A percentile compares a stretch with the other conserved stretches of the same genome.
Evolutionary conservation across 2,329 filamentous ascomycete genomes (phyloP).

Genomic region (Fusarium oxysporum): DNA sequence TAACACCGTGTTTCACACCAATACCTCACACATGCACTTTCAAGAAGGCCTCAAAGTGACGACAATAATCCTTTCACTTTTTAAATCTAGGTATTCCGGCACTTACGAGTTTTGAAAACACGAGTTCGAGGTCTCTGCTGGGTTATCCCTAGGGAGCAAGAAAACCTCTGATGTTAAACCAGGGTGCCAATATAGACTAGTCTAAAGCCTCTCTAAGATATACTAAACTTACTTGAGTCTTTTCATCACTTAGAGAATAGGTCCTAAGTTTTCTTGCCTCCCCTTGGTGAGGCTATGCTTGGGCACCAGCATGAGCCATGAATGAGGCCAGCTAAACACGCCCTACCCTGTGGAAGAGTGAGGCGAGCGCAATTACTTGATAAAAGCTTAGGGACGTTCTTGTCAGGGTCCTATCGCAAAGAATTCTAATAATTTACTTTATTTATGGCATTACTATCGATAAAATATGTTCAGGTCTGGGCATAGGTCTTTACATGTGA

Average conservation of each 20-base stretch:
- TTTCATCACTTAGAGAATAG: background rate
- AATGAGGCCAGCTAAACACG: background rate
- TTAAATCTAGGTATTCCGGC: fast-evolving
- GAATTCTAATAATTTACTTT: background rate
- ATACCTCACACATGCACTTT: background rate
- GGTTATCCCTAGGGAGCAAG: background rate
- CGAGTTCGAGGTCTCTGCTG: background rate
- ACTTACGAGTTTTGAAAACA: background rate
- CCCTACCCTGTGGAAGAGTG: constrained; percentile 6
- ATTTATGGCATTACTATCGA: background rate
- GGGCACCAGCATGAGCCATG: background rate
- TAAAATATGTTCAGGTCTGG: background rate
- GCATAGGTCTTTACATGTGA: background rate
- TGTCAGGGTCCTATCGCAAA: background rate
- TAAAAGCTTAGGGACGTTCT: background rate
- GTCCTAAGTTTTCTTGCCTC: background rate
- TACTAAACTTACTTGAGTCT: background rate
- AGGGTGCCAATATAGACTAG: background rate
- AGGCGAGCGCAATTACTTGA: background rate
- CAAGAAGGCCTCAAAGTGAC: background rate
- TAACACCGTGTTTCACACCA: background rate
- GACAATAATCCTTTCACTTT: too few relatives aligned
- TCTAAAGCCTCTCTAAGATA: background rate
- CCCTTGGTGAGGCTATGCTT: background rate
- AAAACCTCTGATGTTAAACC: too few relatives aligned